These are phyloP conservation scores for Gigaspora rosea DNA, from an alignment of 192 early-diverging fungal species.

Conservation along the genomic window DNA sequence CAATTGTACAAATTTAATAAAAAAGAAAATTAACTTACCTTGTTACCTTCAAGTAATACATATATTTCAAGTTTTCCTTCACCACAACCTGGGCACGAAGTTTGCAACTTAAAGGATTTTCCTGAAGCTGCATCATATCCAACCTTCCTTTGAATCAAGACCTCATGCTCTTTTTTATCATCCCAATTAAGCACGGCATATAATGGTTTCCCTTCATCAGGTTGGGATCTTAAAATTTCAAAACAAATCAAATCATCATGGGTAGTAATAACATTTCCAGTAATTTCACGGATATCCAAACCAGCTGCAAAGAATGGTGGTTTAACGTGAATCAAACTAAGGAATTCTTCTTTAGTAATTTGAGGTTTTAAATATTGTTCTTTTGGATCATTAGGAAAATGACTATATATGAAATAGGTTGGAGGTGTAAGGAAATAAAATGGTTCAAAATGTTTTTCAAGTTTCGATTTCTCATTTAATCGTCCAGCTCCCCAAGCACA, in stretches of 20 bases:
- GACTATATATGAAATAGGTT: constrained; percentile 56
- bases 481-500: constrained; percentile 61
- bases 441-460: constrained; percentile 50
- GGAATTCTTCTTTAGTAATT: constrained; percentile 27
- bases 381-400: constrained; percentile 52
- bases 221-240: constrained; percentile 7
- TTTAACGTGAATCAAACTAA: constrained; percentile 9
- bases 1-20: neutral
- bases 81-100: constrained; percentile 12
- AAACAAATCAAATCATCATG: constrained; percentile 1
- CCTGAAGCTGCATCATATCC: neutral
- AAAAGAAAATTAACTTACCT: constrained; percentile 10
- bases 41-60: constrained; percentile 14
- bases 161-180: neutral
- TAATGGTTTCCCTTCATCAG: constrained; percentile 29
- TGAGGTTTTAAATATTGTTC: constrained; percentile 54
- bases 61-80: constrained; percentile 24
- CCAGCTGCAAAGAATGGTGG: constrained; percentile 13
- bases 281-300: neutral
- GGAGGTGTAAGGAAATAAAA: constrained; percentile 59
- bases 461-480: constrained; percentile 32
- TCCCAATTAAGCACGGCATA: constrained; percentile 20
- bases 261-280: neutral
- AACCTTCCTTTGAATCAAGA: constrained; percentile 11
- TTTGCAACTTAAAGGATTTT: neutral